A percentile compares a stretch with the other conserved stretches of the same genome.
These are phyloP conservation scores for Kwoniella mangroviensis DNA, from an alignment of 768 basidiomycete species.

Conservation along the genomic window DNA sequence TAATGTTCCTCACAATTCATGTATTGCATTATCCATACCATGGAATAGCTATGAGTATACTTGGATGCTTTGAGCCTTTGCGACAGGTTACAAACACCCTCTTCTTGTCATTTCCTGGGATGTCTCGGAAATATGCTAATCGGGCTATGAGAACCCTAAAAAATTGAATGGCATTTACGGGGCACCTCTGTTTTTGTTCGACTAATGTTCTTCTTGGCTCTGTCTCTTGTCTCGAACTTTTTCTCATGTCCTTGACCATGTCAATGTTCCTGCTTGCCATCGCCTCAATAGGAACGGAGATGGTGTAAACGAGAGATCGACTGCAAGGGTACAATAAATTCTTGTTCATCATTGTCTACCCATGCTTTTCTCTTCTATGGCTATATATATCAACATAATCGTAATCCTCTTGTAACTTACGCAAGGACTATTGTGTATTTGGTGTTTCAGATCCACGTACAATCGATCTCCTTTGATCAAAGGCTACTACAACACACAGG, in stretches of 20 bases:
- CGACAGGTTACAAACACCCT: background rate
- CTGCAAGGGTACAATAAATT: too few relatives aligned
- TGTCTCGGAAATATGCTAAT: conserved; percentile 12
- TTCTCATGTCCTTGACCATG: background rate
- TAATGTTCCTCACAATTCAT: background rate
- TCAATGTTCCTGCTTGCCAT: background rate
- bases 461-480: background rate
- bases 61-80: too few relatives aligned
- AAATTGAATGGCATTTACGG: background rate
- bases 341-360: too few relatives aligned
- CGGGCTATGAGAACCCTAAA: background rate
- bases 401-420: background rate
- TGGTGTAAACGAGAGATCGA: background rate
- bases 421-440: background rate
- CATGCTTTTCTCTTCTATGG: background rate
- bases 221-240: conserved; percentile 1
- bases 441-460: background rate
- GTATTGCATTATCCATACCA: background rate
- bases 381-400: background rate
- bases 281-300: background rate
- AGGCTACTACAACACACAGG: background rate
- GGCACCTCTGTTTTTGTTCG: background rate
- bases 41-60: too few relatives aligned
- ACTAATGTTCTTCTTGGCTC: background rate
- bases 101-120: background rate